Base-by-base conservation (phyloP, 345 rosid genomes). In the Pseudoturritis turrita region DNA sequence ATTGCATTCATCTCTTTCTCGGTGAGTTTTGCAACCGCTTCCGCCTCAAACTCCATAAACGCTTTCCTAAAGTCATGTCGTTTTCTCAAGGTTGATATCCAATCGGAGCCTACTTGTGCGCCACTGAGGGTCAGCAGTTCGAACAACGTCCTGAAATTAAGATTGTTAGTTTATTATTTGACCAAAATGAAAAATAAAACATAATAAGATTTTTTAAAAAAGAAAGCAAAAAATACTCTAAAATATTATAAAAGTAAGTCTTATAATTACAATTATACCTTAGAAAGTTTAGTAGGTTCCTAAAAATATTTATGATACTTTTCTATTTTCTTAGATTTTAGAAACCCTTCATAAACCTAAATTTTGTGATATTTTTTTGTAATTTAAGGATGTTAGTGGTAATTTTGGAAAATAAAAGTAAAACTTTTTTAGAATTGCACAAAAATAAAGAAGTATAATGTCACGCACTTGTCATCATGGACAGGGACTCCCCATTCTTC, bases 401-500 rank as follows among this genome's bases (percentile, higher is more conserved):
- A 29, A 19, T 45, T 46, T 13, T 63, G 41, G 29, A 15, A 62
- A 28, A 6, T 11, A 15, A 29, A 63, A 28, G 18, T 19, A 26
- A 19, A 12, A 18, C 5, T 45, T 10, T 10, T 11, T 41, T 23
- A 61, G 21, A 47, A 46, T 47, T 64, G 55, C 54, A 0, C 4
- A 25, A 29, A 52, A 12, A 46, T 0, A 55, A 50, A 39, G 0
- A 37, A 45, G 10, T 36, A 5, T 14, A 39, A 45, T 69, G 56
- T 45, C n/a, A 61, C 67, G 60, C 40, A 88, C 93, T 77, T 83
- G 53, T 90, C 96, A 79, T 88, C 86, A 63, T 90, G 87, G 14
- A 83, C 85, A 46, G 93, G 85, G 39, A 89, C 88, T 63, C 96
- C 96, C 93, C 96, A 89, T 80, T 88, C 96, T 82, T 85, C 82